A percentile compares a stretch with the other conserved stretches of the same genome.
These are phyloP conservation scores for Salix brachista DNA, from an alignment of 345 rosid genomes.

Conservation along the genomic window DNA sequence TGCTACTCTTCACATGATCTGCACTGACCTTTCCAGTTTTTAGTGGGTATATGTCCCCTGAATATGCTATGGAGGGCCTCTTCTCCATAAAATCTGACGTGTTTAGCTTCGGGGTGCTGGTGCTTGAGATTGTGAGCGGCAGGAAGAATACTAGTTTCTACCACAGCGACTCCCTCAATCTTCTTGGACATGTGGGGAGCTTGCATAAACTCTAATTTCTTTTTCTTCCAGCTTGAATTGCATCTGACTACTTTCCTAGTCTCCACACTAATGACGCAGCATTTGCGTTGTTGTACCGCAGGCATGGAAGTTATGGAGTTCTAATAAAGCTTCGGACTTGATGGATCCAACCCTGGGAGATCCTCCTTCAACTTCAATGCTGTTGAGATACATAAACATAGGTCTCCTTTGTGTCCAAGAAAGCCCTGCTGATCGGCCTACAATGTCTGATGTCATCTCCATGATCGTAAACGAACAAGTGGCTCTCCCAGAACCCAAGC, in stretches of 20 bases:
- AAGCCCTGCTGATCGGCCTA: constrained; percentile 4
- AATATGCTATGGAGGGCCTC: no score
- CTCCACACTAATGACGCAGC: background rate
- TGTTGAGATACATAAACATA: background rate
- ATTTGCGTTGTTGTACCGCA: background rate
- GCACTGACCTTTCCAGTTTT: no score
- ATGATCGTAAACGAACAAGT: background rate
- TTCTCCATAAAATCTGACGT: no score
- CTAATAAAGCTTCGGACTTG: background rate
- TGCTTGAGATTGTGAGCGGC: no score
- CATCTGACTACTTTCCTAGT: background rate
- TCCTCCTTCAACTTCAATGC: background rate
- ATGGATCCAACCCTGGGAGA: background rate
- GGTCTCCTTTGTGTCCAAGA: background rate
- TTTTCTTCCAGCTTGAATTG: no score
- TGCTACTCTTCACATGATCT: no score
- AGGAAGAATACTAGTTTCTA: no score
- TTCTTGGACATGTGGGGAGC: no score
- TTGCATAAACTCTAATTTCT: no score
- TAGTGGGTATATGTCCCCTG: no score
- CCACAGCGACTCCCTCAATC: no score
- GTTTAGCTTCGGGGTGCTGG: no score
- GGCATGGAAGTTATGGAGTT: background rate
- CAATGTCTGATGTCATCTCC: constrained; percentile 6
- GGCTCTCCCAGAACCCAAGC: background rate